Conservation (phyloP, 2,329 filamentous ascomycete genomes). For the Fusarium mexicanum region DNA sequence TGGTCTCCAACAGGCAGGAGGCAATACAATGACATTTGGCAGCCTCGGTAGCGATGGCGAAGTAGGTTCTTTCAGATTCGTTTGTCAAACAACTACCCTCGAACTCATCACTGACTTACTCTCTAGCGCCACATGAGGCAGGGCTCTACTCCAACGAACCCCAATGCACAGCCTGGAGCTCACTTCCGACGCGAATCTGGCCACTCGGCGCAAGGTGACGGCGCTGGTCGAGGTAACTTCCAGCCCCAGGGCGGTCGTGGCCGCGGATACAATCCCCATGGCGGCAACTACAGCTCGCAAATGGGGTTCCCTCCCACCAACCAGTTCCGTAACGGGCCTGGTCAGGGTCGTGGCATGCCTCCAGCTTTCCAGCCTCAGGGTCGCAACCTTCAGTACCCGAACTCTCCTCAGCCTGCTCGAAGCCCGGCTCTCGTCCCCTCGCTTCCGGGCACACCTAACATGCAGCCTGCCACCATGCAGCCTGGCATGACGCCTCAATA, state of each 20-base stretch:
- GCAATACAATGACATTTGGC: conserved; percentile 77
- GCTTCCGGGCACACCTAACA: conserved; percentile 75
- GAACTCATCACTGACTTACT: conserved; percentile 36
- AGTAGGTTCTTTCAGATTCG: conserved; percentile 59
- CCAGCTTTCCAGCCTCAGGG: conserved; percentile 57
- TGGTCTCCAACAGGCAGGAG: conserved; percentile 72
- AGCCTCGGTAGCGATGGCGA: conserved; percentile 83
- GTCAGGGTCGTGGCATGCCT: conserved; percentile 64
- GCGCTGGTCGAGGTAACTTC: conserved; percentile 65
- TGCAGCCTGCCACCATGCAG: conserved; percentile 66
- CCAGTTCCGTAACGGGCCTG: conserved; percentile 53
- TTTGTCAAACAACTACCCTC: not conserved
- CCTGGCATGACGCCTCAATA: conserved; percentile 70
- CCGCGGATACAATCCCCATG: conserved; percentile 58
- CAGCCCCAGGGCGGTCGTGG: conserved; percentile 60
- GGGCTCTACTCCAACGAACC: conserved; percentile 69
- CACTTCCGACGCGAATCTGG: conserved; percentile 89
- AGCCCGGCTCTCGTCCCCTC: conserved; percentile 74
- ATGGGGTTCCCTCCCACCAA: conserved; percentile 57
- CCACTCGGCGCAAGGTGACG: conserved; percentile 74
- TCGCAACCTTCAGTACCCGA: conserved; percentile 59
- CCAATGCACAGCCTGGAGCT: conserved; percentile 69
- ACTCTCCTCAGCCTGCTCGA: conserved; percentile 72
- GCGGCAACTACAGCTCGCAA: conserved; percentile 57
- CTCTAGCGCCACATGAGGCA: conserved; percentile 75